phyloP scores from a whole-genome alignment of 768 basidiomycete genomes.

The Boletus edulis region DNA sequence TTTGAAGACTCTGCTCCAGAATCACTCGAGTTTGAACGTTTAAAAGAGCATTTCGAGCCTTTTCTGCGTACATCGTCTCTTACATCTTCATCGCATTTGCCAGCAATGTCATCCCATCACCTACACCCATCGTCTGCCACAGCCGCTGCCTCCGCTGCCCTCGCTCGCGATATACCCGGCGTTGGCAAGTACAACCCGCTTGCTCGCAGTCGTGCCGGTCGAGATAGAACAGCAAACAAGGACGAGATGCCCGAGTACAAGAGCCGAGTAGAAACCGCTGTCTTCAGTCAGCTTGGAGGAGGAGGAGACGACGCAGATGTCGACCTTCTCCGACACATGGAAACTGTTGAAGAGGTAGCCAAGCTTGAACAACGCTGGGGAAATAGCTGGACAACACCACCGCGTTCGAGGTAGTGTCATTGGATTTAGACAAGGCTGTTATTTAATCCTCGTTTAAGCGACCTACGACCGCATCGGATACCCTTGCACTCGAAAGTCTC shows the following conservation, averaged over 20 bases:
- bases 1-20: slow-evolving; percentile 84
- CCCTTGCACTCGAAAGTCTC: slow-evolving; percentile 92
- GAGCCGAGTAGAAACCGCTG: slow-evolving; percentile 63
- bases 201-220: slow-evolving; percentile 44
- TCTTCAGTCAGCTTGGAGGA: slow-evolving; percentile 50
- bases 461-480: slow-evolving; percentile 84
- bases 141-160: slow-evolving; percentile 85
- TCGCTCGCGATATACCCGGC: slow-evolving; percentile 85
- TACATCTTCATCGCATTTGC: slow-evolving; percentile 60
- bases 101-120: slow-evolving; percentile 59
- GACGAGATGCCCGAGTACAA: slow-evolving; percentile 80
- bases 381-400: slow-evolving; percentile 71
- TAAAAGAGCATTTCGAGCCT: slow-evolving; percentile 97
- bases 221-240: slow-evolving; percentile 64
- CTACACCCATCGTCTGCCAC: slow-evolving; percentile 79
- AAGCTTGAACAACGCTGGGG: slow-evolving; percentile 78
- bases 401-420: slow-evolving; percentile 54
- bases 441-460: slow-evolving; percentile 41
- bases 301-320: slow-evolving; percentile 68
- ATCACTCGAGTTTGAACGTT: slow-evolving; percentile 84
- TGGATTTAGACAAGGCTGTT: background rate
- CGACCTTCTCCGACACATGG: slow-evolving; percentile 65
- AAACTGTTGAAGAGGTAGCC: slow-evolving; percentile 60
- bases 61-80: slow-evolving; percentile 82
- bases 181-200: slow-evolving; percentile 75